phyloP scores from a whole-genome alignment of 352 stramenopile genomes.

The Pythium pectinolyticum region DNA sequence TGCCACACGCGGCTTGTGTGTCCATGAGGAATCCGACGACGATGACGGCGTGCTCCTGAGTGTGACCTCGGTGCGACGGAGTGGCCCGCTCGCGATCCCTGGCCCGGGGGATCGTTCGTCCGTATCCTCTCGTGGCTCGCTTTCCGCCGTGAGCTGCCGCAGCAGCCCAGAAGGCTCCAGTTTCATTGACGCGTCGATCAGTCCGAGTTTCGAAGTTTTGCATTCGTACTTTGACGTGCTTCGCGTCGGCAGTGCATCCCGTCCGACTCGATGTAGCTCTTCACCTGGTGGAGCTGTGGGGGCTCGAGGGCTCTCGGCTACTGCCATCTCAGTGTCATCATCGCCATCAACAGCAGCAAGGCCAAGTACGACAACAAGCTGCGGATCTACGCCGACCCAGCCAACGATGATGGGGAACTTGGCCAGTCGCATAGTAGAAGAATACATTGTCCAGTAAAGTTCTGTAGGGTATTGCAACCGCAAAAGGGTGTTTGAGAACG shows the following conservation, averaged over 20 bases:
- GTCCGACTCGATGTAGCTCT: too few relatives aligned
- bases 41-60: slow-evolving; percentile 79
- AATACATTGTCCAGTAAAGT: slow-evolving; percentile 27
- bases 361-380: neutral
- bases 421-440: slow-evolving; percentile 22
- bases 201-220: slow-evolving; percentile 72
- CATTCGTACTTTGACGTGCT: slow-evolving; percentile 69
- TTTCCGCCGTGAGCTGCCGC: slow-evolving; percentile 11
- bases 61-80: slow-evolving; percentile 43
- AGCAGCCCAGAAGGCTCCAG: slow-evolving; percentile 30
- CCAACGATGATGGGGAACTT: neutral
- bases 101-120: slow-evolving; percentile 10
- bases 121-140: slow-evolving; percentile 8
- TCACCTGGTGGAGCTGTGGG: too few relatives aligned
- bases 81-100: slow-evolving; percentile 9
- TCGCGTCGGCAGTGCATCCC: slow-evolving; percentile 1
- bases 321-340: neutral
- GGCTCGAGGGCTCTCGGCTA: too few relatives aligned
- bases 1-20: slow-evolving; percentile 51
- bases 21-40: slow-evolving; percentile 76
- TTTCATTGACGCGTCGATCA: slow-evolving; percentile 65
- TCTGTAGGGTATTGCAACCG: too few relatives aligned
- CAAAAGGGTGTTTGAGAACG: too few relatives aligned
- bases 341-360: neutral
- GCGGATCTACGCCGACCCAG: neutral